A percentile compares a stretch with the other conserved stretches of the same genome.
phyloP scores from a whole-genome alignment of 495 filamentous ascomycete species.

The Daldinia decipiens region DNA sequence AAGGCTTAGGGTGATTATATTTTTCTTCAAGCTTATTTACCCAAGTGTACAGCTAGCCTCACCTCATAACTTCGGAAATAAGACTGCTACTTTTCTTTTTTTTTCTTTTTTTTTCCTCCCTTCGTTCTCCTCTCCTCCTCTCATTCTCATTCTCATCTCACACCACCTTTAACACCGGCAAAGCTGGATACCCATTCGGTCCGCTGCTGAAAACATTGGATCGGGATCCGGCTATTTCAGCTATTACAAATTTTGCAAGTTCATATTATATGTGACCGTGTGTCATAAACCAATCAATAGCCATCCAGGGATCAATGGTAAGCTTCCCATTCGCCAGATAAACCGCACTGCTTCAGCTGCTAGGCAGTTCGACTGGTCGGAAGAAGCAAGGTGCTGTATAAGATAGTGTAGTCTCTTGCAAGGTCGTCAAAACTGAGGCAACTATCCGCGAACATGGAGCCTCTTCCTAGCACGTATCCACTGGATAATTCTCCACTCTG shows the following conservation, averaged over 20 bases:
- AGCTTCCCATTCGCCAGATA: conserved; percentile 20
- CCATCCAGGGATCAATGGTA: conserved; percentile 4
- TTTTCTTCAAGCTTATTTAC: not conserved
- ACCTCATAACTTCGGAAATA: conserved; percentile 6
- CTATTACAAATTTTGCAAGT: conserved; percentile 31
- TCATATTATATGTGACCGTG: not conserved
- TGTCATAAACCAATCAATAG: conserved; percentile 30
- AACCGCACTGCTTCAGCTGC: conserved; percentile 8
- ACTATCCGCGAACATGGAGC: conserved; percentile 49
- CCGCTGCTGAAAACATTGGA: conserved; percentile 8
- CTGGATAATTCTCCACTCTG: conserved; percentile 22
- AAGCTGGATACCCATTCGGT: conserved; percentile 23
- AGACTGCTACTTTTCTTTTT: not conserved
- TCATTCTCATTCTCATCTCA: not conserved
- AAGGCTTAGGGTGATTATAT: not conserved
- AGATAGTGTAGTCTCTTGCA: conserved; percentile 27
- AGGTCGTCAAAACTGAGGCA: conserved; percentile 39
- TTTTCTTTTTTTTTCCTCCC: not conserved
- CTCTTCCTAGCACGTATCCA: conserved; percentile 30
- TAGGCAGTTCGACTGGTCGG: conserved; percentile 31
- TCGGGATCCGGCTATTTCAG: conserved; percentile 1
- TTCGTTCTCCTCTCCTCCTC: not conserved
- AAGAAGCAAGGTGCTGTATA: conserved; percentile 12
- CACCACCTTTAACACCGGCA: conserved; percentile 3
- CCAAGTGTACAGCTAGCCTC: not conserved